These are phyloP conservation scores for Omphalotus olearius DNA, from an alignment of 1,284 basidiomycete species.

Conservation along the genomic window DNA sequence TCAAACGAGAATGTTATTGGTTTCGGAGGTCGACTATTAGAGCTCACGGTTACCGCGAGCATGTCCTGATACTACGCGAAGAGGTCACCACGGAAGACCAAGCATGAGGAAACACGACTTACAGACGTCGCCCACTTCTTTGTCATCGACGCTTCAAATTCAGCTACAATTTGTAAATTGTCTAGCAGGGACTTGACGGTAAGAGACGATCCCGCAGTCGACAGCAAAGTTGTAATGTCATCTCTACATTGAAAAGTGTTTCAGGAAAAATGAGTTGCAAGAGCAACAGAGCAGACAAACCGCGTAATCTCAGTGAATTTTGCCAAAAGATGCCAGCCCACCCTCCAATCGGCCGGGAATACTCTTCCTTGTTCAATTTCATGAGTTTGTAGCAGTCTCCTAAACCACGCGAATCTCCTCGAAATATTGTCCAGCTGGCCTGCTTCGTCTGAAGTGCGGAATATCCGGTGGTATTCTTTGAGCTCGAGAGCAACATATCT, in stretches of 20 bases:
- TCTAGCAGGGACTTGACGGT: constrained; percentile 80
- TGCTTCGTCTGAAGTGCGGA: constrained; percentile 87
- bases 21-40: constrained; percentile 47
- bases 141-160: constrained; percentile 79
- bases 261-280: background rate
- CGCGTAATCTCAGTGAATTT: constrained; percentile 87
- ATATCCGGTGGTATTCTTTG: constrained; percentile 96
- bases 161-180: constrained; percentile 77
- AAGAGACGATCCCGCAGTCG: constrained; percentile 67
- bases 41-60: constrained; percentile 45
- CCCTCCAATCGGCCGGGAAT: constrained; percentile 82
- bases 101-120: constrained; percentile 23
- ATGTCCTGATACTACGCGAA: constrained; percentile 56
- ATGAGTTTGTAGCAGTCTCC: constrained; percentile 84
- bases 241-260: constrained; percentile 43
- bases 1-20: constrained; percentile 88
- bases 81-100: constrained; percentile 3
- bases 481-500: constrained; percentile 90
- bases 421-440: constrained; percentile 96
- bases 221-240: constrained; percentile 61
- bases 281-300: constrained; percentile 33
- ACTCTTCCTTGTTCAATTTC: constrained; percentile 82
- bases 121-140: constrained; percentile 80
- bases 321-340: constrained; percentile 74
- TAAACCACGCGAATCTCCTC: constrained; percentile 94